Evolutionary conservation across 305 asterid genomes (phyloP), one percentile per base, ranked within the genome.

Genomic region (Solanum hybrid): DNA sequence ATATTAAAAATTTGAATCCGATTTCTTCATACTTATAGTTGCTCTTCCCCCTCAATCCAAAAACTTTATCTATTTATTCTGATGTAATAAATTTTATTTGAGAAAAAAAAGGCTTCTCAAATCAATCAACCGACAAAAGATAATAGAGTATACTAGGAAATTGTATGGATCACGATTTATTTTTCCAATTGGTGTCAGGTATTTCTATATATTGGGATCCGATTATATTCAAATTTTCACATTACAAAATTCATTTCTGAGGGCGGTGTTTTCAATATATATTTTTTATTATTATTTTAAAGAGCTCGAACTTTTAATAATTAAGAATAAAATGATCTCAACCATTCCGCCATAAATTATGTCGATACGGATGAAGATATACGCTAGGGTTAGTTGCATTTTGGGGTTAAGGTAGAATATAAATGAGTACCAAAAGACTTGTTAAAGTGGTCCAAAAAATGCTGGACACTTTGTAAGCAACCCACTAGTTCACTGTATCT

Each of bases 201-300:
- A 15, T 17, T 1, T 39, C 0, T 41, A 41, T 41, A 0, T 29
- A 76, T 76, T 15, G 24, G 8, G 5, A 15, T 7, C 2, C 2
- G 0, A 76, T 4, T 31, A 31, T 7, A 3, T 31, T 4, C 0
- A 7, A 3, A 31, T 76, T 1, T 0, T 0, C 1, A 1, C 10
- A 3, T 7, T 76, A 0, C 7, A 76, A 3, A 31, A 7, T 5
- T 1, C 3, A 76, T 76, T 76, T 76, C 0, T 3, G 2, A 15
- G 6, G 7, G 3, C 0, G 4, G 4, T 0, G 0, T 1, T 31
- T 6, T 2, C 6, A 15, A 75, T 0, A 68, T 3, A 15, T 1
- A 0, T 14, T 1, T 29, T 1, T 75, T 1, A 13, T 3, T 3
- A 51, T 12, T 12, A 15, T 29, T 75, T 13, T 76, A 0, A 31